phyloP scores from a whole-genome alignment of 768 basidiomycete genomes.

The Lentinula aciculospora region DNA sequence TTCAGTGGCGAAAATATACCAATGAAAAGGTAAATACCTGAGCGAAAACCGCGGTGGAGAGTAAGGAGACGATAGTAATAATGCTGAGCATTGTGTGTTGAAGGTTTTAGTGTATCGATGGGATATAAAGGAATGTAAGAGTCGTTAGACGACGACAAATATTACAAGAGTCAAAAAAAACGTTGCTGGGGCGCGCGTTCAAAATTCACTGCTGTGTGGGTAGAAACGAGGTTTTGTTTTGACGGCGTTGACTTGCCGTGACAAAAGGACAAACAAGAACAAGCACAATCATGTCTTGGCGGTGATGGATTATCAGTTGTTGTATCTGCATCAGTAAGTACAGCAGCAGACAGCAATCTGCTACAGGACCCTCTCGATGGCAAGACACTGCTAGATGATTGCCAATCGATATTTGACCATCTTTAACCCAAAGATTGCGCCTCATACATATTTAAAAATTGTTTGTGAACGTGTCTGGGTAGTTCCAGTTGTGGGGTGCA shows the following conservation, averaged over 20 bases:
- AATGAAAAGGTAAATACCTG: constrained; percentile 28
- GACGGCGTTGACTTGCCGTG: not conserved
- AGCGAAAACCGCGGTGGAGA: constrained; percentile 46
- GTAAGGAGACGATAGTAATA: constrained; percentile 44
- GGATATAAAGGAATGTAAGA: not conserved
- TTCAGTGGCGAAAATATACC: constrained; percentile 9
- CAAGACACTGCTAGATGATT: no score
- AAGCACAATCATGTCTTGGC: not conserved
- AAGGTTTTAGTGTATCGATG: not conserved
- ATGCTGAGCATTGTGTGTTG: constrained; percentile 40
- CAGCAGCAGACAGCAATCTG: no score
- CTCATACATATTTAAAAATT: no score
- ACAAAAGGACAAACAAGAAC: not conserved
- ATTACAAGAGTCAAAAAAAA: not conserved
- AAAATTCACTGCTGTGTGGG: not conserved
- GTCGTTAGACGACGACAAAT: not conserved
- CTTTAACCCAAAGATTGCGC: no score
- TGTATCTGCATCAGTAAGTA: no score
- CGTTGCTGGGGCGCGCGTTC: not conserved
- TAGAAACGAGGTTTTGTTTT: not conserved
- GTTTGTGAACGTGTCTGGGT: no score
- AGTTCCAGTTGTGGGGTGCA: no score
- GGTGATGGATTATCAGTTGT: no score
- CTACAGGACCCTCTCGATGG: no score
- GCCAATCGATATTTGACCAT: no score